Evolutionary conservation across 768 basidiomycete genomes (phyloP).

Genomic region (Auricularia sp.): DNA sequence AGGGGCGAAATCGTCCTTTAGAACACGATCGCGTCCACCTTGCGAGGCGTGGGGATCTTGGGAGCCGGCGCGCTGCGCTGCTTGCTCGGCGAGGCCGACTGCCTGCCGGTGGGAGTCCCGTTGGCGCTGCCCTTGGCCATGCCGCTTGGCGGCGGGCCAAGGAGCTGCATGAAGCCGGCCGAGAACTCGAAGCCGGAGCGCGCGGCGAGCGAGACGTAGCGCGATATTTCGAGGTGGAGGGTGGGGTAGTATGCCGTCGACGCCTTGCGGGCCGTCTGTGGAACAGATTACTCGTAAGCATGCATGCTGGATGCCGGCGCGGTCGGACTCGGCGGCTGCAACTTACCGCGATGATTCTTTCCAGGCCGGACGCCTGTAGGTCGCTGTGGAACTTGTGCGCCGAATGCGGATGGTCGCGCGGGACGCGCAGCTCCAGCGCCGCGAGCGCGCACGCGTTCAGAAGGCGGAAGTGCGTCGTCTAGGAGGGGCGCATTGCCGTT

Average conservation of each 20-base stretch:
- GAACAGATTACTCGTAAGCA: neutral
- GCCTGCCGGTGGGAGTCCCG: constrained; percentile 8
- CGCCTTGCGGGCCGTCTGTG: constrained; percentile 86
- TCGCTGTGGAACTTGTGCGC: constrained; percentile 78
- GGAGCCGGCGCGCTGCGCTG: constrained; percentile 15
- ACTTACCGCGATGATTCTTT: constrained; percentile 76
- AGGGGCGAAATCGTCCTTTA: neutral
- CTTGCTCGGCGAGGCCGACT: constrained; percentile 17
- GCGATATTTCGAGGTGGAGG: constrained; percentile 85
- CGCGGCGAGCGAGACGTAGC: constrained; percentile 64
- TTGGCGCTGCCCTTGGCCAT: constrained; percentile 35
- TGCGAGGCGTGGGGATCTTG: constrained; percentile 33
- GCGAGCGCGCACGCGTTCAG: constrained; percentile 68
- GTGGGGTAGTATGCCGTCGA: constrained; percentile 90
- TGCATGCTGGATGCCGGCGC: neutral
- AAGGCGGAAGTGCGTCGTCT: constrained; percentile 85
- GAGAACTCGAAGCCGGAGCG: constrained; percentile 63
- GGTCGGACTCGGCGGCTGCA: neutral
- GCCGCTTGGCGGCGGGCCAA: constrained; percentile 65
- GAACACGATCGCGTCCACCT: constrained; percentile 34
- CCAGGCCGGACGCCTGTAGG: constrained; percentile 83
- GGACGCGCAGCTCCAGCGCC: constrained; percentile 53
- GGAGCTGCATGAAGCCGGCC: constrained; percentile 68
- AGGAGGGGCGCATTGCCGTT: neutral
- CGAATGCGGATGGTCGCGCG: constrained; percentile 60